phyloP scores from a whole-genome alignment of 345 rosid genomes.

The Syzygium aqueum region DNA sequence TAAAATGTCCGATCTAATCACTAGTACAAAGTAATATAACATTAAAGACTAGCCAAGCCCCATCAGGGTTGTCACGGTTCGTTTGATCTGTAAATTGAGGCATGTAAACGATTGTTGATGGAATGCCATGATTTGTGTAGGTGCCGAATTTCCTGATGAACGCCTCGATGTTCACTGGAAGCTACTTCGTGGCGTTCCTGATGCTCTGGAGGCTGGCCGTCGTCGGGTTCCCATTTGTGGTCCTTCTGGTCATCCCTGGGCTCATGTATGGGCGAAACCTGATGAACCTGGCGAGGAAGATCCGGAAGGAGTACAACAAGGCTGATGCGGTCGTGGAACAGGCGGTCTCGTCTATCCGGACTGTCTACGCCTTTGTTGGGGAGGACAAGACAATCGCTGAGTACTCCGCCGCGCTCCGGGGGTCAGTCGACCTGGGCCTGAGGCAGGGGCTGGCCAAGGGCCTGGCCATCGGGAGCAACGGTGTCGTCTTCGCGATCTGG shows the following conservation, averaged over 20 bases:
- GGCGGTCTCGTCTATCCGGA: constrained; percentile 13
- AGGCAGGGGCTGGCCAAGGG: constrained; percentile 15
- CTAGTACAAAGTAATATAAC: background rate
- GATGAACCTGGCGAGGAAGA: constrained; percentile 6
- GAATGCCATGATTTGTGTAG: constrained; percentile 49
- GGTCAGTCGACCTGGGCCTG: constrained; percentile 7
- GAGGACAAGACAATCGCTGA: constrained; percentile 3
- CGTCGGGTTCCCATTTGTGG: constrained; percentile 5
- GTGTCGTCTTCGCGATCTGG: constrained; percentile 11
- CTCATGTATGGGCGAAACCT: constrained; percentile 10
- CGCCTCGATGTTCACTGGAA: background rate
- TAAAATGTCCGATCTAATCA: background rate
- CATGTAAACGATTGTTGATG: background rate
- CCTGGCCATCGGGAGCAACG: constrained; percentile 13
- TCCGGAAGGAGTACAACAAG: constrained; percentile 8
- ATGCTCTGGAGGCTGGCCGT: constrained; percentile 14
- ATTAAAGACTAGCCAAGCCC: background rate
- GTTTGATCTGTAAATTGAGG: background rate
- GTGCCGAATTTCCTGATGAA: constrained; percentile 14
- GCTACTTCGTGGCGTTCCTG: constrained; percentile 3
- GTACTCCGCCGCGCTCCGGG: constrained; percentile 6
- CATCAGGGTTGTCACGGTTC: background rate
- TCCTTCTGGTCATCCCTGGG: constrained; percentile 11
- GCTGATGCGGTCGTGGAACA: constrained; percentile 10
- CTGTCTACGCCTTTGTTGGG: constrained; percentile 13